Evolutionary conservation across 495 filamentous ascomycete genomes (phyloP), one percentile per base, ranked within the genome.

Genomic region (Ascobolus immersus): DNA sequence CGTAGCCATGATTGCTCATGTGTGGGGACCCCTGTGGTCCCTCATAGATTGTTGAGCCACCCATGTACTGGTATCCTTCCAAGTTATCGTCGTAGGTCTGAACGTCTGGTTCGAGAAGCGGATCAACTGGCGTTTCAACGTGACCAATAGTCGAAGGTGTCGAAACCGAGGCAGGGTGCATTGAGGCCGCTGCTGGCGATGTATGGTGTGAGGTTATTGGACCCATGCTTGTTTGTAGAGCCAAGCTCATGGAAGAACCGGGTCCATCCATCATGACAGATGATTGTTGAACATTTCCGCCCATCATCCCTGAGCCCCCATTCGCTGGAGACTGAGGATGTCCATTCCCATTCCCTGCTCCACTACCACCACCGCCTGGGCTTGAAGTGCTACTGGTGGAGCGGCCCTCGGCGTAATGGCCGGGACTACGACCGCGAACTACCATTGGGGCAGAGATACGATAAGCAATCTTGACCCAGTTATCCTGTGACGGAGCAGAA

Each of bases 341-440:
- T 8, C 62, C 58, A 35, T 52, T 52, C 29, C 64, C 59, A 43
- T 59, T 57, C 21, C 53, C 49, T 21, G 59, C 59, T 13, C 60
- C 59, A 9, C 57, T 59, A 14, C 71, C 67, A 4, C 71, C 71
- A 2, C 71, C 70, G n/a, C 70, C 71, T 52, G 71, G 74, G 47
- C 70, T 76, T 0, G 71, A 62, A 3, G 64, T 60, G 45, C 71
- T 78, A 21, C 71, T 44, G 13, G 19, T 66, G 12, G 77, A 62
- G 33, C 78, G 63, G 35, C 80, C 77, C 24, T 74, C 72, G 47
- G 81, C 76, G 56, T 94, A 94, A 50, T 94, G 84, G 4, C 82
- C 82, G 3, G 84, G 84, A 4, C 76, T 86, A 20, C 84, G 69
- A 21, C 84, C 84, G 20, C 84, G 79, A 2, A 94, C 84, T 25